Percentiles rank a stretch among this genome's conserved stretches.
These are phyloP conservation scores for Cruciata laevipes DNA, from an alignment of 257 asterid species.

Conservation along the genomic window DNA sequence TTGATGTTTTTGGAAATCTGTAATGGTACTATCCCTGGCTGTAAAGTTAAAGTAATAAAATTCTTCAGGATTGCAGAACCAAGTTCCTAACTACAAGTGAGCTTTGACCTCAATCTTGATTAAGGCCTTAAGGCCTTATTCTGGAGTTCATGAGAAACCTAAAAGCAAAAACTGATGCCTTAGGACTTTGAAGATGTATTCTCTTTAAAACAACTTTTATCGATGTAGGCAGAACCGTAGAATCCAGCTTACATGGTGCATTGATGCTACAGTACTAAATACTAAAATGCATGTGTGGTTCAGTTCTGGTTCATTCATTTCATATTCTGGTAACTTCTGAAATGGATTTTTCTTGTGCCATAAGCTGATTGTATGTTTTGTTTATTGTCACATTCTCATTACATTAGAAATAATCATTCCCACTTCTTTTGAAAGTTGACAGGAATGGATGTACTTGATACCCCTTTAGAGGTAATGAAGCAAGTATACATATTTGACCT, in stretches of 20 bases:
- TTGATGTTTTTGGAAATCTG: background rate
- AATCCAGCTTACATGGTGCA: background rate
- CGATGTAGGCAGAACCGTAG: background rate
- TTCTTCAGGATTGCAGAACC: background rate
- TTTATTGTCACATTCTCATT: background rate
- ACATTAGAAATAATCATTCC: background rate
- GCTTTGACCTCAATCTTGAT: background rate
- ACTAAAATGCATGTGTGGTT: background rate
- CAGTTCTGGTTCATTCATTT: background rate
- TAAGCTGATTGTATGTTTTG: background rate
- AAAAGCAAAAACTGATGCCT: background rate
- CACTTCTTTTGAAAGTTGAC: background rate
- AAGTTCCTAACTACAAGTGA: background rate
- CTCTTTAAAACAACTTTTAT: background rate
- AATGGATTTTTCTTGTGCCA: background rate
- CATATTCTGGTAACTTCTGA: background rate
- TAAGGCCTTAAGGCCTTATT: background rate
- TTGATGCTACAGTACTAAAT: background rate
- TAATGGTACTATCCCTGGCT: background rate
- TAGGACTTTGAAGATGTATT: background rate
- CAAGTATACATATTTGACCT: background rate
- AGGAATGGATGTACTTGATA: background rate
- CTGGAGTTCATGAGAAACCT: background rate
- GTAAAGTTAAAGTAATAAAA: background rate
- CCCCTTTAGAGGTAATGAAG: background rate